A percentile compares a stretch with the other conserved stretches of the same genome.
Conservation (phyloP, 106 monocot species). For the Dendrobium huoshanense region DNA sequence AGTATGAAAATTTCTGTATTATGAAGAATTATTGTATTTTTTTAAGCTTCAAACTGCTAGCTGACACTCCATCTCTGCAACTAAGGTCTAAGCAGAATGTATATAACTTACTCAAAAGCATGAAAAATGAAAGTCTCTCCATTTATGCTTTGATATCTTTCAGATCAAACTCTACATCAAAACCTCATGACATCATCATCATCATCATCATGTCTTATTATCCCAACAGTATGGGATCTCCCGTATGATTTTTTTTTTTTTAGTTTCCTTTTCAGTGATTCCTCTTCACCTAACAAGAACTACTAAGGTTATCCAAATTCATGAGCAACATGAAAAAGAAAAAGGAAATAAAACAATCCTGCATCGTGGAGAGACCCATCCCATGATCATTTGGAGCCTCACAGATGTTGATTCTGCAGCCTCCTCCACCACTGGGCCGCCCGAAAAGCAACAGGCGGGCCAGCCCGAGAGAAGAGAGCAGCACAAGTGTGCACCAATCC, state of each 20-base stretch:
- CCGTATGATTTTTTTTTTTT: no score
- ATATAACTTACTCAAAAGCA: no score
- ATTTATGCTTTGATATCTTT: neutral
- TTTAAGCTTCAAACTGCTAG: no score
- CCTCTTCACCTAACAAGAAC: neutral
- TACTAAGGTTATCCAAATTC: neutral
- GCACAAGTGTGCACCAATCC: slow-evolving; percentile 18
- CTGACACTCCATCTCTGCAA: no score
- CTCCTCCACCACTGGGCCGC: neutral
- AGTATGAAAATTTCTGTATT: no score
- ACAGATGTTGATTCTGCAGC: neutral
- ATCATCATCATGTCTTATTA: no score
- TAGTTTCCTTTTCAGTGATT: no score
- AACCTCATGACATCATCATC: neutral
- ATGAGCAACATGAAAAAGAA: neutral
- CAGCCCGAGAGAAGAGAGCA: slow-evolving; percentile 10
- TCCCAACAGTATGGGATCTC: no score
- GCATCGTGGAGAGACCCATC: neutral
- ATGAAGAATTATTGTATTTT: no score
- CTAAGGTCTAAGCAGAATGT: no score
- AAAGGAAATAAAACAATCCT: neutral
- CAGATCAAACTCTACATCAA: neutral
- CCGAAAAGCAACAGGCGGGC: neutral
- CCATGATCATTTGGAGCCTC: neutral
- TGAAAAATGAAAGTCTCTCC: neutral